phyloP scores from a whole-genome alignment of 1,284 basidiomycete genomes.

The Tremellales sp. region DNA sequence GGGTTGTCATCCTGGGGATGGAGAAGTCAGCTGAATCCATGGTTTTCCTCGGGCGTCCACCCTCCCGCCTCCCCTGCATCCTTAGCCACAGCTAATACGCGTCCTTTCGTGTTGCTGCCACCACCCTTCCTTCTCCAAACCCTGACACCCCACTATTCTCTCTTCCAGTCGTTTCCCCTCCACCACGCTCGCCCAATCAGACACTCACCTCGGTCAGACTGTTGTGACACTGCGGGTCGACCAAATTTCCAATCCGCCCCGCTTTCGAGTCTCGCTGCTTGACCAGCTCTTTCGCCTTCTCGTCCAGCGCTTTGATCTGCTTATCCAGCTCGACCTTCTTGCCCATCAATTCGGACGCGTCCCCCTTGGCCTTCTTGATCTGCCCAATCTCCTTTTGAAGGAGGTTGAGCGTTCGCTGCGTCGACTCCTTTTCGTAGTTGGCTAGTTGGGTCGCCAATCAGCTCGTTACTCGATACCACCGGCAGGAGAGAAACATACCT shows the following conservation, averaged over 20 bases:
- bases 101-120: no score
- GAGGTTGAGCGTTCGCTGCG: conserved; percentile 79
- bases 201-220: conserved; percentile 76
- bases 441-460: conserved; percentile 52
- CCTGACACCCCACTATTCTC: no score
- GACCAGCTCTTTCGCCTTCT: conserved; percentile 67
- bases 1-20: conserved; percentile 75
- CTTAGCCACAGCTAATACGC: no score
- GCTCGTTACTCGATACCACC: background rate
- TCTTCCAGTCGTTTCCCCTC: background rate
- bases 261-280: conserved; percentile 72
- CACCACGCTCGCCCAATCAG: background rate
- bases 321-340: conserved; percentile 78
- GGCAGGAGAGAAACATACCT: conserved; percentile 52
- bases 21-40: background rate
- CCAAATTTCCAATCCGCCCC: conserved; percentile 83
- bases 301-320: conserved; percentile 61
- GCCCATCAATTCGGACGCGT: conserved; percentile 77
- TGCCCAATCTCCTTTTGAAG: conserved; percentile 89
- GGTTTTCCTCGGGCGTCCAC: background rate
- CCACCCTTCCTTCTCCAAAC: no score
- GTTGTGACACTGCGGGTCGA: conserved; percentile 79
- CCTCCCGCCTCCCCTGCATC: no score
- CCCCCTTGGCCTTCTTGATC: conserved; percentile 94
- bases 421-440: conserved; percentile 74